These are phyloP conservation scores for Porphyrellus cyaneotinctus DNA, from an alignment of 768 basidiomycete species.

Conservation along the genomic window DNA sequence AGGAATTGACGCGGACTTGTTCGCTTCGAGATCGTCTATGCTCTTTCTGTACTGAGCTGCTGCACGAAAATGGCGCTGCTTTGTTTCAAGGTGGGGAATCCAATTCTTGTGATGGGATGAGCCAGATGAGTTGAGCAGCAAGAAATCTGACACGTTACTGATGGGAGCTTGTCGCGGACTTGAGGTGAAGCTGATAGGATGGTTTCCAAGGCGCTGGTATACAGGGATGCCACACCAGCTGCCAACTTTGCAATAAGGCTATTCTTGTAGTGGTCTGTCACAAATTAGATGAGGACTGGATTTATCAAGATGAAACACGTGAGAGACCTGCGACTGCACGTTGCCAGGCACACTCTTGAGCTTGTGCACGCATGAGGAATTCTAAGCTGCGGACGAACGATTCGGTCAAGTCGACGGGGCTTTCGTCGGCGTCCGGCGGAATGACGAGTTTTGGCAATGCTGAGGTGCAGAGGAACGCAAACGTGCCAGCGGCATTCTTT, in stretches of 20 bases:
- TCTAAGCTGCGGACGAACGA: slow-evolving; percentile 61
- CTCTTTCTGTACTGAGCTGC: slow-evolving; percentile 88
- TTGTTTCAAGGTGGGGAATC: slow-evolving; percentile 77
- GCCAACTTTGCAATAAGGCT: slow-evolving; percentile 80
- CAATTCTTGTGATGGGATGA: slow-evolving; percentile 48
- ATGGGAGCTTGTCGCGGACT: slow-evolving; percentile 48
- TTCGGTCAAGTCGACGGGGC: slow-evolving; percentile 61
- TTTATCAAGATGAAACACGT: neutral
- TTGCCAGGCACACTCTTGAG: slow-evolving; percentile 97
- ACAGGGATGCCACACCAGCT: slow-evolving; percentile 66
- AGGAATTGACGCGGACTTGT: slow-evolving; percentile 43
- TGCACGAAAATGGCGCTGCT: slow-evolving; percentile 80
- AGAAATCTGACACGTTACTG: slow-evolving; percentile 37
- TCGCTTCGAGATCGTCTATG: slow-evolving; percentile 79
- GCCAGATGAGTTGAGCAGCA: neutral
- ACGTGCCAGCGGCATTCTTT: slow-evolving; percentile 67
- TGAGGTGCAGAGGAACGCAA: slow-evolving; percentile 56
- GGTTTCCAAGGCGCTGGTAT: slow-evolving; percentile 45
- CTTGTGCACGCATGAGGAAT: slow-evolving; percentile 84
- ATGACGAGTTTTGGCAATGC: slow-evolving; percentile 51
- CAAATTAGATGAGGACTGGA: neutral
- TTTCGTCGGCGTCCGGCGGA: slow-evolving; percentile 47
- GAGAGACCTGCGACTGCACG: slow-evolving; percentile 73
- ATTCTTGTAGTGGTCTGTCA: slow-evolving; percentile 68
- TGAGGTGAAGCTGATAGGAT: slow-evolving; percentile 43